Conservation (phyloP, 2,329 filamentous ascomycete genomes). For the Cadophora malorum region DNA sequence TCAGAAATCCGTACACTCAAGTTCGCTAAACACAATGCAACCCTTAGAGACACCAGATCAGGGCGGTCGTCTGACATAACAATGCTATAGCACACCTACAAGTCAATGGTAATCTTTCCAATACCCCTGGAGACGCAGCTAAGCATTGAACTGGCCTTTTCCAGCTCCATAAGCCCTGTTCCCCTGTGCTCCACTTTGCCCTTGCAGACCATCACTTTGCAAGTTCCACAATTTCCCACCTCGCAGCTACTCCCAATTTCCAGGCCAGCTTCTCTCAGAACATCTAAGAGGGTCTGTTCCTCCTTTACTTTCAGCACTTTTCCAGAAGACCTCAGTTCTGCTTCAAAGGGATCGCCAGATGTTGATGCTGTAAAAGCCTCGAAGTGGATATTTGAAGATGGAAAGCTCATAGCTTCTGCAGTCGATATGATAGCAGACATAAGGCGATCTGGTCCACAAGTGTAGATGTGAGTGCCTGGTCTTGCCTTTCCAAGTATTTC, state of each 20-base stretch:
- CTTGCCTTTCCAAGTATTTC: constrained; percentile 52
- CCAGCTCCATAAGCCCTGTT: constrained; percentile 45
- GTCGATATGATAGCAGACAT: constrained; percentile 56
- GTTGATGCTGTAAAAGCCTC: constrained; percentile 62
- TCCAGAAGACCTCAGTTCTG: constrained; percentile 53
- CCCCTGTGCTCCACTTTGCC: constrained; percentile 49
- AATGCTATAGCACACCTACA: too few relatives aligned
- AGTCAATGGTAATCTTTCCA: constrained; percentile 28
- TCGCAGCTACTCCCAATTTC: constrained; percentile 51
- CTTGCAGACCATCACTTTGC: constrained; percentile 47
- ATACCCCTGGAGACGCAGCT: constrained; percentile 34
- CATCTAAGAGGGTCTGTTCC: constrained; percentile 49
- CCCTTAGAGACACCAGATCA: too few relatives aligned
- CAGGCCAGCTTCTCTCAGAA: constrained; percentile 48
- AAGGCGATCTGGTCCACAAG: constrained; percentile 63
- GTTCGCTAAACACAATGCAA: too few relatives aligned
- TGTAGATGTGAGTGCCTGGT: constrained; percentile 63
- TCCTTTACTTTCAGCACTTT: constrained; percentile 52
- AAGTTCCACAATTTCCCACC: constrained; percentile 51
- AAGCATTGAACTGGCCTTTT: constrained; percentile 40
- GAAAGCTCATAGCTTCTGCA: constrained; percentile 51
- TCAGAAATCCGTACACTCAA: too few relatives aligned
- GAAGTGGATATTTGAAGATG: constrained; percentile 60
- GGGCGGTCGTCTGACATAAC: too few relatives aligned
- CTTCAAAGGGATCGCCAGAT: constrained; percentile 65